phyloP scores from a whole-genome alignment of 805 yeast genomes.

The Metschnikowia koreensis region DNA sequence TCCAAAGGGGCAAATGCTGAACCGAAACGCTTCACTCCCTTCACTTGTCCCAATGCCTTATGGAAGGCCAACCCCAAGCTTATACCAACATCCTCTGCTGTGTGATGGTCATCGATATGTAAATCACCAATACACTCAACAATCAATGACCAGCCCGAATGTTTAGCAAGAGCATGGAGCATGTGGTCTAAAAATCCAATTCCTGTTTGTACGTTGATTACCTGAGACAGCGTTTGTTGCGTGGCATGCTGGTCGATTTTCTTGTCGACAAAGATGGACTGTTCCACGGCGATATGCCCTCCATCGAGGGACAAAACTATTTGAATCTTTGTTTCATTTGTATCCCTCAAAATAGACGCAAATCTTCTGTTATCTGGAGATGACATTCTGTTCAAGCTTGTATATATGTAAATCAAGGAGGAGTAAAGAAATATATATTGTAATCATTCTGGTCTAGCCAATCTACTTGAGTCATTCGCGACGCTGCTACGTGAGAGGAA shows the following conservation, averaged over 20 bases:
- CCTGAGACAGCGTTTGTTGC: constrained; percentile 68
- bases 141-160: constrained; percentile 91
- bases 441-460: background rate
- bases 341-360: constrained; percentile 63
- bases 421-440: background rate
- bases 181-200: constrained; percentile 95
- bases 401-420: background rate
- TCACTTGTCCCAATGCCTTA: constrained; percentile 81
- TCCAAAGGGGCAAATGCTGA: constrained; percentile 92
- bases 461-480: too few species aligned
- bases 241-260: constrained; percentile 48
- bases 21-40: constrained; percentile 92
- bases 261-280: constrained; percentile 47
- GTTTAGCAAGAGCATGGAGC: constrained; percentile 96
- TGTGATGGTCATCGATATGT: constrained; percentile 96
- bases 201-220: constrained; percentile 82
- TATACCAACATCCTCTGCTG: constrained; percentile 93
- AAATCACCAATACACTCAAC: constrained; percentile 91
- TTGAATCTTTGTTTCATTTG: constrained; percentile 93
- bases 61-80: constrained; percentile 89
- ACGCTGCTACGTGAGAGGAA: too few species aligned
- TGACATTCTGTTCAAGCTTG: constrained; percentile 1
- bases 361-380: constrained; percentile 10
- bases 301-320: constrained; percentile 83
- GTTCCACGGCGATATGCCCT: constrained; percentile 64